Evolutionary conservation across 1,139 yeast species (phyloP), one percentile per base, ranked within the genome.

Genomic region (Spathaspora sp.): DNA sequence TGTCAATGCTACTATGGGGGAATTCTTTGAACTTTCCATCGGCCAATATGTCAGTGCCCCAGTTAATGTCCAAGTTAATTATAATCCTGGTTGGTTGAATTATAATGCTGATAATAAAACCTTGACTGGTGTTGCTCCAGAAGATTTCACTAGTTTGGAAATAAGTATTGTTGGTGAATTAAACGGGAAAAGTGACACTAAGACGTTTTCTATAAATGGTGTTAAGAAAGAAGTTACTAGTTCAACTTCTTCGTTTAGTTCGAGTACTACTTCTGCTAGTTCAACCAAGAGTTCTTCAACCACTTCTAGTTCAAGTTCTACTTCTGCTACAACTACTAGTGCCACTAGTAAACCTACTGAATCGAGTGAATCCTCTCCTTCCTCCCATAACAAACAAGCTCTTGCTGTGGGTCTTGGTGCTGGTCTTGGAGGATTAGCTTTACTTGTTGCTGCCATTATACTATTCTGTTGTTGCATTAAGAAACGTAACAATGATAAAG

Each of bases 351-450:
- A 10, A 4, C 9, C 27, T 7, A 27, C n/a, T 27, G 31, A 27
- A 8, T 11, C 31, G 5, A n/a, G n/a, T 27, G 24, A 8, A 13
- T 7, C 61, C 9, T 42, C 67, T 38, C 51, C 61, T 23, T 51
- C 55, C 41, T 23, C 16, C 43, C 25, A 33, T 46, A 16, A 43
- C 53, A 4, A 50, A 64, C 13, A 76, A 52, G 76, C 78, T 5
- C 70, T 89, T 18, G 96, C 96, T 0, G 86, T 91, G 59, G 95
- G 90, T 1, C 78, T 91, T 51, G 97, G 97, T 45, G 93, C 87
- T n/a, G 88, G 86, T 5, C 76, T 91, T 43, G 96, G 96, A 1
- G 64, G 80, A 0, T 75, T 73, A 20, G 69, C 78, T 0, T 74
- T 74, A 5, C 70, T 79, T 0, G 56, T 88, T 8, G 59, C 80